Conservation (phyloP, 208 protist species). For the Crithidia mellificae region DNA sequence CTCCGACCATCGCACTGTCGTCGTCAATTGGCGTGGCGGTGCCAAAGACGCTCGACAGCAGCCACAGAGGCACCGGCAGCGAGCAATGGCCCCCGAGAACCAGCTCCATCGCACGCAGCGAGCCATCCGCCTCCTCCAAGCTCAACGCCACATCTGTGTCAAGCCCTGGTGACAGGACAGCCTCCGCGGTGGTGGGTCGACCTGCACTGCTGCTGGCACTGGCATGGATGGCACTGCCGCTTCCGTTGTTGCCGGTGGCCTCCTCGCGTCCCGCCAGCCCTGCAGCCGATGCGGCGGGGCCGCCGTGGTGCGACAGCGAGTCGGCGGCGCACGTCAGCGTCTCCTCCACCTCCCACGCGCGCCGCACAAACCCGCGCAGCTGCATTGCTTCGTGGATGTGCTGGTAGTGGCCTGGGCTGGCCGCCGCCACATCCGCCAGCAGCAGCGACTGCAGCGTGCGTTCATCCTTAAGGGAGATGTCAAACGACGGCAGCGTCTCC, state of each 20-base stretch:
- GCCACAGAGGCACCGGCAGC: conserved; percentile 45
- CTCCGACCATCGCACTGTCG: background rate
- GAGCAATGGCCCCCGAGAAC: conserved; percentile 28
- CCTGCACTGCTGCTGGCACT: background rate
- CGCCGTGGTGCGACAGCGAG: background rate
- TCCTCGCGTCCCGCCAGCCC: no score
- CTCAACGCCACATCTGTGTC: background rate
- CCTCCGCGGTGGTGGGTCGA: background rate
- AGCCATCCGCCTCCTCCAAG: conserved; percentile 8
- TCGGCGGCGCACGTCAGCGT: background rate
- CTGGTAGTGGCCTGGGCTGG: conserved; percentile 17
- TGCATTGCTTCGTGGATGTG: conserved; percentile 31
- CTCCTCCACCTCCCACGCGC: conserved; percentile 17
- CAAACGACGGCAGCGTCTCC: background rate
- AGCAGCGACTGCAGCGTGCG: conserved; percentile 19
- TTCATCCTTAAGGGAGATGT: background rate
- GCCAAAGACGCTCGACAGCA: conserved; percentile 32
- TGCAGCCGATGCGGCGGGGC: background rate
- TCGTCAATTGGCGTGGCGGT: conserved; percentile 1
- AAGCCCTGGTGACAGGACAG: background rate
- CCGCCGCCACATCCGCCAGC: conserved; percentile 27
- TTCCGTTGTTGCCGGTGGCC: background rate
- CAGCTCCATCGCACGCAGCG: conserved; percentile 28
- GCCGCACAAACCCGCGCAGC: conserved; percentile 26
- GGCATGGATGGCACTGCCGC: background rate